Conservation (phyloP, 2,329 filamentous ascomycete species). For the Pyricularia sp. region DNA sequence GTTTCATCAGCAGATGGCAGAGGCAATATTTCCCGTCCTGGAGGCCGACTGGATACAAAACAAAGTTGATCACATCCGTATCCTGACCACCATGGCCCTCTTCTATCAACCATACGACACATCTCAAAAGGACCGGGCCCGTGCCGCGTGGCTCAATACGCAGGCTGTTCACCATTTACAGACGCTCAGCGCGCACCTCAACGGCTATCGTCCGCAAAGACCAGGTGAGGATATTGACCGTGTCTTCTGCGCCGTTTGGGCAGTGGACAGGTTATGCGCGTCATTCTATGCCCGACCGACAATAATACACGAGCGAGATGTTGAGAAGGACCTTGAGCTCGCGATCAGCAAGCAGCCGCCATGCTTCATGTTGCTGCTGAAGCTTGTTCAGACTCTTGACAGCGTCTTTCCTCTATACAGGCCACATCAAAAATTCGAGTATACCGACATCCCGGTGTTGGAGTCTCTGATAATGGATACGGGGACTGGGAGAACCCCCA, state of each 20-base stretch:
- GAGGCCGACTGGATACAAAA: slow-evolving; percentile 45
- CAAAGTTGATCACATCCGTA: slow-evolving; percentile 44
- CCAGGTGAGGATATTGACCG: slow-evolving; percentile 32
- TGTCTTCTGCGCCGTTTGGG: slow-evolving; percentile 51
- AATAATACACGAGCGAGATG: slow-evolving; percentile 51
- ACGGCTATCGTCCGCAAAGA: slow-evolving; percentile 22
- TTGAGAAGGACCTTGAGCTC: slow-evolving; percentile 41
- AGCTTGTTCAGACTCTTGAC: slow-evolving; percentile 45
- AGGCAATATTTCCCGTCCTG: slow-evolving; percentile 37
- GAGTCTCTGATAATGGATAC: slow-evolving; percentile 48
- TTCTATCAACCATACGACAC: slow-evolving; percentile 46
- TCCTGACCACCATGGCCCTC: slow-evolving; percentile 44
- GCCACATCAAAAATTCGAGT: slow-evolving; percentile 36
- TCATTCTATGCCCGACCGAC: slow-evolving; percentile 51
- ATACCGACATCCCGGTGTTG: slow-evolving; percentile 45
- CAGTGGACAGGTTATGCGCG: slow-evolving; percentile 48
- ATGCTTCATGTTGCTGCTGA: slow-evolving; percentile 47
- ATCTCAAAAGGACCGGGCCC: slow-evolving; percentile 36
- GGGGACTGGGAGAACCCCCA: slow-evolving; percentile 38
- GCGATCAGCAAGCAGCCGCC: slow-evolving; percentile 41
- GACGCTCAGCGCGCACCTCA: slow-evolving; percentile 45
- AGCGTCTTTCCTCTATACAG: slow-evolving; percentile 52
- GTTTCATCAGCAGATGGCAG: slow-evolving; percentile 37
- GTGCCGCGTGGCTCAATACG: slow-evolving; percentile 42
- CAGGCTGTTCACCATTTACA: slow-evolving; percentile 48